Evolutionary conservation across 108 stramenopile genomes (phyloP).

Genomic region (Cyclotella cryptica): DNA sequence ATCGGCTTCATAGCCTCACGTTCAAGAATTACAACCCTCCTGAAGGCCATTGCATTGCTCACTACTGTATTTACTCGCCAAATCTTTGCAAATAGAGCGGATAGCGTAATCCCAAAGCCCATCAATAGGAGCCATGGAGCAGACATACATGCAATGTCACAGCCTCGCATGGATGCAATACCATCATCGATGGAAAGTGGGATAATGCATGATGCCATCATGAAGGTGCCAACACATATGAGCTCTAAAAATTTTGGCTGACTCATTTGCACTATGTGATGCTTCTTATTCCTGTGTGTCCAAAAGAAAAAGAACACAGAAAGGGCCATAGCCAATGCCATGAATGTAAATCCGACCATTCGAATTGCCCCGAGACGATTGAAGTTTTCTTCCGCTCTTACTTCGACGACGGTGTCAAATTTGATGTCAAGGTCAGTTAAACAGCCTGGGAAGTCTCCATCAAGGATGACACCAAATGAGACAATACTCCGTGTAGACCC

Average conservation of each 20-base stretch:
- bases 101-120: conserved; percentile 43
- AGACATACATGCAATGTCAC: conserved; percentile 36
- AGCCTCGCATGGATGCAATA: background rate
- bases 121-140: conserved; percentile 41
- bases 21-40: background rate
- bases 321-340: conserved; percentile 7
- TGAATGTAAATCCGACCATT: conserved; percentile 5
- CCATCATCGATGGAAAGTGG: conserved; percentile 27
- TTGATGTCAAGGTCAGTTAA: conserved; percentile 10
- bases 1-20: conserved; percentile 1
- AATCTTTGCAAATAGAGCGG: conserved; percentile 52
- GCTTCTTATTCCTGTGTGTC: conserved; percentile 4
- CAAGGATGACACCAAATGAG: conserved; percentile 9
- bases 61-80: conserved; percentile 26
- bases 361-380: conserved; percentile 10
- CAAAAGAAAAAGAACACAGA: background rate
- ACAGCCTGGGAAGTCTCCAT: conserved; percentile 20
- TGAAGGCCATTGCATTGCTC: background rate
- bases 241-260: conserved; percentile 67
- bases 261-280: background rate
- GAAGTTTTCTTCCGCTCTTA: conserved; percentile 5
- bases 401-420: conserved; percentile 6
- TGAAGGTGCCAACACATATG: conserved; percentile 64
- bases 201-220: conserved; percentile 58
- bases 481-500: conserved; percentile 17